Conservation (phyloP, 2,329 filamentous ascomycete species). For the Aspergillus fumigatus region DNA sequence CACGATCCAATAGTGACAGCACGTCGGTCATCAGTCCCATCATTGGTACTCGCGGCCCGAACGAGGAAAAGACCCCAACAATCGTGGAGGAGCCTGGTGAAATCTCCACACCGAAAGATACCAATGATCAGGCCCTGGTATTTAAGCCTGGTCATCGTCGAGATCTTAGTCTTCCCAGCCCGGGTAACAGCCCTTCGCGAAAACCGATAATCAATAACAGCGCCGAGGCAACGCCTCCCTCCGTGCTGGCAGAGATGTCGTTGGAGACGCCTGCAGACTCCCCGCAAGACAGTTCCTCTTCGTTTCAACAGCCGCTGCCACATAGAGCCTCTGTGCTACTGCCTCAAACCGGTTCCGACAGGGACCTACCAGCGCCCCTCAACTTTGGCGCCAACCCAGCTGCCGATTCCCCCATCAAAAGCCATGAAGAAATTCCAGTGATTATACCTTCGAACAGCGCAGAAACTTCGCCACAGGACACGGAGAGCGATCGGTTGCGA, state of each 20-base stretch:
- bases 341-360: constrained; percentile 2
- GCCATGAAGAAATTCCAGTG: constrained; percentile 25
- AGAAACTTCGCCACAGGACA: constrained; percentile 34
- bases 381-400: constrained; percentile 24
- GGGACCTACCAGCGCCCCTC: constrained; percentile 31
- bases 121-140: constrained; percentile 23
- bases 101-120: constrained; percentile 22
- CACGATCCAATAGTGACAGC: constrained; percentile 58
- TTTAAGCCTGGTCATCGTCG: constrained; percentile 54
- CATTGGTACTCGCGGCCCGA: constrained; percentile 43
- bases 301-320: constrained; percentile 2
- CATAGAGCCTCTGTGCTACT: constrained; percentile 6
- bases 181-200: constrained; percentile 58
- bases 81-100: constrained; percentile 52
- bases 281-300: constrained; percentile 7
- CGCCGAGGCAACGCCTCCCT: constrained; percentile 34
- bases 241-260: constrained; percentile 43
- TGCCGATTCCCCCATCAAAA: constrained; percentile 9
- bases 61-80: constrained; percentile 45
- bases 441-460: constrained; percentile 31
- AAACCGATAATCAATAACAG: constrained; percentile 49
- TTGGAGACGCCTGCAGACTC: constrained; percentile 33
- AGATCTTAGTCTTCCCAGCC: constrained; percentile 55
- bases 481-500: constrained; percentile 42
- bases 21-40: constrained; percentile 63